Conservation (phyloP, 2,329 filamentous ascomycete species). For the Colletotrichum aenigma region DNA sequence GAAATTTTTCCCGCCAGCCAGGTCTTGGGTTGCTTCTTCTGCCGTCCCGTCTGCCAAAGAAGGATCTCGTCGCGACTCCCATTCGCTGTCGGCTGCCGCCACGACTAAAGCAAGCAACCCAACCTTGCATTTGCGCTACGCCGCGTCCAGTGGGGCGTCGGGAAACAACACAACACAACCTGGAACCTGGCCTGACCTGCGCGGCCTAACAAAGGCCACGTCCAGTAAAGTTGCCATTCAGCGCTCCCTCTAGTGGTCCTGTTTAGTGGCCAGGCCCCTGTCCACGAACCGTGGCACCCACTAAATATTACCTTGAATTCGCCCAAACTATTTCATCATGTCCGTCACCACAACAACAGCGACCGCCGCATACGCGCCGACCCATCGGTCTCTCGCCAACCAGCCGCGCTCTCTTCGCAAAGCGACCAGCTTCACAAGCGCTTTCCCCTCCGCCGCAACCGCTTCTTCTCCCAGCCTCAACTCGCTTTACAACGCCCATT, state of each 20-base stretch:
- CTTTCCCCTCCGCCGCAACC: conserved; percentile 40
- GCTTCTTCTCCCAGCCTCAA: conserved; percentile 65
- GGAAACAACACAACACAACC: conserved; percentile 10
- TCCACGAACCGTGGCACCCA: conserved; percentile 2
- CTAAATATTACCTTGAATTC: conserved; percentile 1
- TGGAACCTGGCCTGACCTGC: conserved; percentile 14
- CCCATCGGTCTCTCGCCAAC: conserved; percentile 20
- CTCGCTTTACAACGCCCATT: conserved; percentile 53
- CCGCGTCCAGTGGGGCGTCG: conserved; percentile 6
- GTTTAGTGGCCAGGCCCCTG: conserved; percentile 5
- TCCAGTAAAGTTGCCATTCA: conserved; percentile 7
- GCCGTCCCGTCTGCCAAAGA: background rate
- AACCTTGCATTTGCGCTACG: background rate
- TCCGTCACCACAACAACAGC: conserved; percentile 22
- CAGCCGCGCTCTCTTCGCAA: conserved; percentile 44
- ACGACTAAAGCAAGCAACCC: conserved; percentile 5
- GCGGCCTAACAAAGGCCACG: background rate
- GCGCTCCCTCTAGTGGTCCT: background rate
- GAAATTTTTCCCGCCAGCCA: background rate
- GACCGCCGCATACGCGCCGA: conserved; percentile 18
- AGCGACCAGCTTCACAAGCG: conserved; percentile 36
- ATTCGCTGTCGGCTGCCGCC: conserved; percentile 1
- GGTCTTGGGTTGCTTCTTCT: background rate
- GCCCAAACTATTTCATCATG: conserved; percentile 11
- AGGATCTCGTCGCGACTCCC: background rate